These are phyloP conservation scores for Diaporthe aspalathi DNA, from an alignment of 2,329 filamentous ascomycete species.

Conservation along the genomic window DNA sequence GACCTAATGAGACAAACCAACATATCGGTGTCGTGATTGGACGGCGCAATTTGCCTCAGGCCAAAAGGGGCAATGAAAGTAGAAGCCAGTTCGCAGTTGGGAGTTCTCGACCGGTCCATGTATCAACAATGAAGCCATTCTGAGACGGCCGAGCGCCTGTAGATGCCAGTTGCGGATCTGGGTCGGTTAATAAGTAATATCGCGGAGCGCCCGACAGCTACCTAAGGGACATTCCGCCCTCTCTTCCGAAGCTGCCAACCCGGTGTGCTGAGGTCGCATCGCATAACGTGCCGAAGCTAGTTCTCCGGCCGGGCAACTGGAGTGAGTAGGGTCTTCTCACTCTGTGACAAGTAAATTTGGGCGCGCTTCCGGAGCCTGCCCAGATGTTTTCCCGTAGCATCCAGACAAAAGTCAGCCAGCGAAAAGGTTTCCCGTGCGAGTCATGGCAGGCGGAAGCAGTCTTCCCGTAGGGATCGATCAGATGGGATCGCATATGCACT, in stretches of 20 bases:
- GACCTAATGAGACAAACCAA: neutral
- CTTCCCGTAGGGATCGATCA: slow-evolving; percentile 20
- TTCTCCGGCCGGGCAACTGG: neutral
- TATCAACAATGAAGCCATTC: neutral
- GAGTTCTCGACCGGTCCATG: slow-evolving; percentile 11
- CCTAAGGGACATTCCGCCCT: neutral
- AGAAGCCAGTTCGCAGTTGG: neutral
- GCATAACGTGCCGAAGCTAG: slow-evolving; percentile 11
- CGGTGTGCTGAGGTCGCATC: slow-evolving; percentile 7
- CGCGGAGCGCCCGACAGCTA: neutral
- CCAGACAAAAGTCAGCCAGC: slow-evolving; percentile 3
- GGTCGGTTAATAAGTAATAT: neutral
- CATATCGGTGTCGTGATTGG: neutral
- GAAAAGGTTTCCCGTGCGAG: slow-evolving; percentile 5
- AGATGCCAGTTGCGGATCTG: neutral
- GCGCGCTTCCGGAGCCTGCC: slow-evolving; percentile 3
- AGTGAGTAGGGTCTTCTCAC: neutral
- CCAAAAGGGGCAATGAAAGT: neutral
- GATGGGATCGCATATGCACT: slow-evolving; percentile 24
- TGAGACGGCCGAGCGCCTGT: neutral
- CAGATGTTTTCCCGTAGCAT: neutral
- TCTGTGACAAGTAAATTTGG: neutral
- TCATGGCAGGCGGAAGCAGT: slow-evolving; percentile 14
- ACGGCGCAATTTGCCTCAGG: neutral
- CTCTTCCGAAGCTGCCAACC: slow-evolving; percentile 7